phyloP scores from a whole-genome alignment of 2,329 filamentous ascomycete species.

The Cladorrhinum sp. region DNA sequence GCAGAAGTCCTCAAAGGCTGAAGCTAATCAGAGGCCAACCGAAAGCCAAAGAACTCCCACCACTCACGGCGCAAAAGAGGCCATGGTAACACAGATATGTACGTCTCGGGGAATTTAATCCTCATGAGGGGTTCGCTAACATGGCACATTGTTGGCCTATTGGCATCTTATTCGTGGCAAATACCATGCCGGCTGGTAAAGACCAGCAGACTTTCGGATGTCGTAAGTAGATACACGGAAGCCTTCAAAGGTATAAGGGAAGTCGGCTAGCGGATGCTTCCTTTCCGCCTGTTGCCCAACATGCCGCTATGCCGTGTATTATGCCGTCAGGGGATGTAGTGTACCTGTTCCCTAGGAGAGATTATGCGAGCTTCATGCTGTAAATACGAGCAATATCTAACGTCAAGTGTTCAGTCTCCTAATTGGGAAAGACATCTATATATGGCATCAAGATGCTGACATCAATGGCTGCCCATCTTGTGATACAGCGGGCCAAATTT shows the following conservation, averaged over 20 bases:
- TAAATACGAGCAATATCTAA: background rate
- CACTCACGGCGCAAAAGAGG: background rate
- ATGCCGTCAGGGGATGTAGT: background rate
- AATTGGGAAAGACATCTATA: background rate
- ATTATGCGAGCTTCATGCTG: background rate
- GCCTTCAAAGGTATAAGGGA: background rate
- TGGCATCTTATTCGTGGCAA: background rate
- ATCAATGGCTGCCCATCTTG: background rate
- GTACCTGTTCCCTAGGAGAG: background rate
- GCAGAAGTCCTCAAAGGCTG: background rate
- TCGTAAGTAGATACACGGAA: background rate
- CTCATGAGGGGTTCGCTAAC: background rate
- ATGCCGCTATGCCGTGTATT: background rate
- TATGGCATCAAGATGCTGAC: background rate
- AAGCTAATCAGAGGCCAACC: background rate
- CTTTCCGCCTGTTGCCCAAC: background rate
- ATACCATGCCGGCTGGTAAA: background rate
- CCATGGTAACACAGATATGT: constrained; percentile 6
- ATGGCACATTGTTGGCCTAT: background rate
- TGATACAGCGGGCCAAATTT: background rate
- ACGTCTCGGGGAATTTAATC: constrained; percentile 13
- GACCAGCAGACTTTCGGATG: background rate
- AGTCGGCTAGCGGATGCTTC: background rate
- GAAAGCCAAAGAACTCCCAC: background rate
- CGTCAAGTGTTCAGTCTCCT: background rate